Percentiles rank a stretch among this genome's conserved stretches.
phyloP scores from a whole-genome alignment of 495 filamentous ascomycete species.

The Pseudoneurospora amorphoporcata region DNA sequence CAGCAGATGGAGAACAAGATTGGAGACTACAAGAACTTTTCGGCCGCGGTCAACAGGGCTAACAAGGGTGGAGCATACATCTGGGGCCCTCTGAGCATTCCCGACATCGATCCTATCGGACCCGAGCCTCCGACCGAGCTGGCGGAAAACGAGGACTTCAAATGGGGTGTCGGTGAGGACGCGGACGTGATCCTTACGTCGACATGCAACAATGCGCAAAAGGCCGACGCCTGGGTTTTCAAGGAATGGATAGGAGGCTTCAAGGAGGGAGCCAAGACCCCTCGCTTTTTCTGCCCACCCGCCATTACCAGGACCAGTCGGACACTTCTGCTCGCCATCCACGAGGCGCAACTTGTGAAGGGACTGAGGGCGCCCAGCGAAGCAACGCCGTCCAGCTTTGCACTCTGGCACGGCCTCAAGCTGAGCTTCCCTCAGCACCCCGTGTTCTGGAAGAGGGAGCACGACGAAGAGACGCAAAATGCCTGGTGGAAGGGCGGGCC shows the following conservation, averaged over 20 bases:
- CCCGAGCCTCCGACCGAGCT: slow-evolving; percentile 33
- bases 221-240: slow-evolving; percentile 37
- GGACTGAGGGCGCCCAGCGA: slow-evolving; percentile 24
- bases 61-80: slow-evolving; percentile 24
- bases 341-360: slow-evolving; percentile 19
- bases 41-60: slow-evolving; percentile 13
- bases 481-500: slow-evolving; percentile 29
- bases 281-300: slow-evolving; percentile 26
- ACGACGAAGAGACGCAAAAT: slow-evolving; percentile 10
- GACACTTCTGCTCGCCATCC: slow-evolving; percentile 16
- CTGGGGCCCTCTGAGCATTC: slow-evolving; percentile 50
- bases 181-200: slow-evolving; percentile 45
- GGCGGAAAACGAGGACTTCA: slow-evolving; percentile 35
- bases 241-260: slow-evolving; percentile 32
- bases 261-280: slow-evolving; percentile 17
- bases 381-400: slow-evolving; percentile 29
- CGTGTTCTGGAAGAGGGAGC: slow-evolving; percentile 14
- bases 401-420: slow-evolving; percentile 34
- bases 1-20: slow-evolving; percentile 26
- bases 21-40: slow-evolving; percentile 17
- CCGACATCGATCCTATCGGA: slow-evolving; percentile 38
- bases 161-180: slow-evolving; percentile 51
- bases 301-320: slow-evolving; percentile 21
- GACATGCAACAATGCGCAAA: slow-evolving; percentile 40
- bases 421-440: slow-evolving; percentile 28